Percentiles rank a stretch among this genome's conserved stretches.
Conservation (phyloP, 371 early-diverging fungal genomes). For the Mucor racemosus region DNA sequence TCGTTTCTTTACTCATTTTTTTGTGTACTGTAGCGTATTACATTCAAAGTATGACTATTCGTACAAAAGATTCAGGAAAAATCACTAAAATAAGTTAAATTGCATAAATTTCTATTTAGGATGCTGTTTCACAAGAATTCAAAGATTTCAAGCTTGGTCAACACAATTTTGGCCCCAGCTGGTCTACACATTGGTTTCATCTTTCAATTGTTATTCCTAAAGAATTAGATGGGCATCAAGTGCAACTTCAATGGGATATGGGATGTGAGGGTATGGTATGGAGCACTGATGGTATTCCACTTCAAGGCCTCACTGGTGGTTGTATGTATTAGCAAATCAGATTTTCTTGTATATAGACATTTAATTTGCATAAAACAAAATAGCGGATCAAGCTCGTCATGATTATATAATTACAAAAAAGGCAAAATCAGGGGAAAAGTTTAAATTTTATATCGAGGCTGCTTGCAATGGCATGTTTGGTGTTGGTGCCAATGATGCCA, state of each 20-base stretch:
- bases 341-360: background rate
- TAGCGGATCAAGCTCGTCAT: constrained; percentile 70
- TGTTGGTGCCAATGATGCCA: constrained; percentile 64
- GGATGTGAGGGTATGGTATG: constrained; percentile 90
- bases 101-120: constrained; percentile 33
- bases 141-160: constrained; percentile 32
- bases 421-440: constrained; percentile 66
- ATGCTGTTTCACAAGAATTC: constrained; percentile 47
- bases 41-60: constrained; percentile 37
- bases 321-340: constrained; percentile 15
- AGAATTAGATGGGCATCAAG: constrained; percentile 65
- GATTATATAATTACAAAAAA: constrained; percentile 74
- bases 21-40: constrained; percentile 33
- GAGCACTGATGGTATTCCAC: constrained; percentile 78
- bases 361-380: background rate
- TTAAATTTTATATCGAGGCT: constrained; percentile 84
- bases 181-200: constrained; percentile 93
- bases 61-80: no score
- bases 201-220: constrained; percentile 69
- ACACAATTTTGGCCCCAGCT: constrained; percentile 51
- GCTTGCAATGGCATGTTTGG: constrained; percentile 97
- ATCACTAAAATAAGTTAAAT: background rate
- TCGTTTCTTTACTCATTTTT: background rate
- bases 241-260: constrained; percentile 84
- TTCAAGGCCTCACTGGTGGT: constrained; percentile 92